Base-by-base conservation (phyloP, 352 stramenopile species). In the Phytophthora megakarya region DNA sequence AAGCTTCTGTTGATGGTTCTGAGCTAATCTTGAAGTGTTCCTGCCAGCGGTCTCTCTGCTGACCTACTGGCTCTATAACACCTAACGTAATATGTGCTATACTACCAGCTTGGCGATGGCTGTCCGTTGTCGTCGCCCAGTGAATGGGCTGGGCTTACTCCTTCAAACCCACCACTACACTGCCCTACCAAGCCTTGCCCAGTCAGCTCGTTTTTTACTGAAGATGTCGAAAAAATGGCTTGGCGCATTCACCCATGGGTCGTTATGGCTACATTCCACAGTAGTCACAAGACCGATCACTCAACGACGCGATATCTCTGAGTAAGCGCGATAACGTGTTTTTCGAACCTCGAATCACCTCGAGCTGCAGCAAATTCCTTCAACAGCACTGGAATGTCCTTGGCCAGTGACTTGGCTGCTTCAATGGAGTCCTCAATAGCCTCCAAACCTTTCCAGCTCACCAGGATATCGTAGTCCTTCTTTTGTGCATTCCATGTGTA, bases 381-480 rank as follows among this genome's bases (percentile, higher is more conserved):
- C 8, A 55, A 3, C 15, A 50, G 43, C 43, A 23, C 23, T 7
- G 43, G 23, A 16, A 53, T 45, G 21, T 59, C 63, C 22, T 71
- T 49, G 5, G 1, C 8, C 12, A 61, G 19, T 16, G 16, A 22
- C 15, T 49, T 35, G 3, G 30, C 13, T 9, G 58, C 50, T 38
- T 72, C 78, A 15, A 32, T 38, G 3, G 50, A 61, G 43, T 61
- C 49, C 42, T 58, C 51, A 33, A 63, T 63, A n/a, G 33, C 9
- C 32, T 68, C 43, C 3, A 68, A 19, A 8, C 50, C 50, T 28
- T 62, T 68, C 51, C 50, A 68, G 16, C 38, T 38, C 12, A 67
- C 48, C 12, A 53, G 30, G 1, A 60, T 10, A 18, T 55, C 39
- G 12, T 48, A 66, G 48, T 49, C 48, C 5, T 61, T 58, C 23